phyloP scores from a whole-genome alignment of 257 asterid species.

The Henckelia pumila region DNA sequence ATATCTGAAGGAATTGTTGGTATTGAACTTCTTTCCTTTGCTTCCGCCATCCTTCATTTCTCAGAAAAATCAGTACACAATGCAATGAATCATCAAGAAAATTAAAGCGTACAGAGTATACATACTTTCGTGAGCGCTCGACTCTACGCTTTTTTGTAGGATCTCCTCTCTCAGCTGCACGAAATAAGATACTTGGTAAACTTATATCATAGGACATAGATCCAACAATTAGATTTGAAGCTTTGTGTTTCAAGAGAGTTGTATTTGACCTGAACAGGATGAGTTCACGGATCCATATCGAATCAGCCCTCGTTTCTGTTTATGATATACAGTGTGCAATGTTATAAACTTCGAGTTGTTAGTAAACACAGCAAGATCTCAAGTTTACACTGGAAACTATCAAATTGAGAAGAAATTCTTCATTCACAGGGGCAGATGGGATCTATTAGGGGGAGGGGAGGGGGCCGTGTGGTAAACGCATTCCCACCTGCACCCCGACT shows the following conservation, averaged over 20 bases:
- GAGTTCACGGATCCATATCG: constrained; percentile 72
- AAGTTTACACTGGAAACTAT: neutral
- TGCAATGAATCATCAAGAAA: neutral
- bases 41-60: constrained; percentile 81
- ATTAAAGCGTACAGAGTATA: neutral
- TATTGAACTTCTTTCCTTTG: constrained; percentile 70
- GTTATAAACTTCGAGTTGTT: constrained; percentile 8
- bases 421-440: neutral
- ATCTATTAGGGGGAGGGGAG: neutral
- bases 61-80: neutral
- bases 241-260: constrained; percentile 2
- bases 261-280: constrained; percentile 60
- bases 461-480: neutral
- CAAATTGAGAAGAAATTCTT: neutral
- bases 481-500: neutral
- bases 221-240: neutral
- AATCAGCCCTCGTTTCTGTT: constrained; percentile 57
- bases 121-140: constrained; percentile 85
- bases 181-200: constrained; percentile 27
- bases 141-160: constrained; percentile 85
- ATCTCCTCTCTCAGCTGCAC: constrained; percentile 81
- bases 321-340: constrained; percentile 9
- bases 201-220: neutral
- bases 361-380: neutral
- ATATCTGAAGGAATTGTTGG: constrained; percentile 74